phyloP scores from a whole-genome alignment of 2,329 filamentous ascomycete genomes.

The Aspergillus aculeatinus region DNA sequence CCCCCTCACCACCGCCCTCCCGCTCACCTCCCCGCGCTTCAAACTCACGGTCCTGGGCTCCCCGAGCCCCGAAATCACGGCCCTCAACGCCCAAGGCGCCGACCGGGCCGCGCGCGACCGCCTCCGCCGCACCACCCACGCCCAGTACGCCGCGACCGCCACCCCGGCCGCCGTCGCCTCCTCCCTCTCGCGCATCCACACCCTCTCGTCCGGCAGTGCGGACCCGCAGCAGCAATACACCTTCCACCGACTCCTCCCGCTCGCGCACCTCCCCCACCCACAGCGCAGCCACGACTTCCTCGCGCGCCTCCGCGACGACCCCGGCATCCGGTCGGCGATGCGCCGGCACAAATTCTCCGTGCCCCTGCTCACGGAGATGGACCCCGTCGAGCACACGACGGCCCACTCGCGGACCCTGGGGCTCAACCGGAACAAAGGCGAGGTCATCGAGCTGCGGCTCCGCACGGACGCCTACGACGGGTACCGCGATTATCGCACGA shows the following conservation, averaged over 20 bases:
- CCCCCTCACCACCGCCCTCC: slow-evolving; percentile 34
- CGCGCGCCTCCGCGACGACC: slow-evolving; percentile 73
- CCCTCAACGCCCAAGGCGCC: slow-evolving; percentile 40
- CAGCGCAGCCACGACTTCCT: slow-evolving; percentile 70
- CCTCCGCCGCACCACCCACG: slow-evolving; percentile 17
- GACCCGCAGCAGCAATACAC: slow-evolving; percentile 69
- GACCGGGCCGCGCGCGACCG: slow-evolving; percentile 26
- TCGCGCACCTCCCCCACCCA: slow-evolving; percentile 75
- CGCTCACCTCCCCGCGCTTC: slow-evolving; percentile 37
- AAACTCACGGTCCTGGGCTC: slow-evolving; percentile 51
- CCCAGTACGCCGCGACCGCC: slow-evolving; percentile 24
- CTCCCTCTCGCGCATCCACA: slow-evolving; percentile 44
- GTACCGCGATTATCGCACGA: slow-evolving; percentile 87
- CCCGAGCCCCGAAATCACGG: slow-evolving; percentile 42
- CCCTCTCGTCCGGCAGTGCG: slow-evolving; percentile 23
- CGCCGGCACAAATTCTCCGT: slow-evolving; percentile 80
- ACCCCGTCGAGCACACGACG: slow-evolving; percentile 78
- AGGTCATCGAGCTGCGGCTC: slow-evolving; percentile 85
- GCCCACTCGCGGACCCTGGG: slow-evolving; percentile 81
- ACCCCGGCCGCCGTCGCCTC: slow-evolving; percentile 54
- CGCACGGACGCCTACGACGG: slow-evolving; percentile 94
- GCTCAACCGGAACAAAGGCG: slow-evolving; percentile 80
- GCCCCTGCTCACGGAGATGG: slow-evolving; percentile 89
- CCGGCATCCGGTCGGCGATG: slow-evolving; percentile 84
- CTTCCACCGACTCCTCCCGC: slow-evolving; percentile 73